A percentile compares a stretch with the other conserved stretches of the same genome.
phyloP scores from a whole-genome alignment of 192 early-diverging fungal species.

The Coemansia sp. region DNA sequence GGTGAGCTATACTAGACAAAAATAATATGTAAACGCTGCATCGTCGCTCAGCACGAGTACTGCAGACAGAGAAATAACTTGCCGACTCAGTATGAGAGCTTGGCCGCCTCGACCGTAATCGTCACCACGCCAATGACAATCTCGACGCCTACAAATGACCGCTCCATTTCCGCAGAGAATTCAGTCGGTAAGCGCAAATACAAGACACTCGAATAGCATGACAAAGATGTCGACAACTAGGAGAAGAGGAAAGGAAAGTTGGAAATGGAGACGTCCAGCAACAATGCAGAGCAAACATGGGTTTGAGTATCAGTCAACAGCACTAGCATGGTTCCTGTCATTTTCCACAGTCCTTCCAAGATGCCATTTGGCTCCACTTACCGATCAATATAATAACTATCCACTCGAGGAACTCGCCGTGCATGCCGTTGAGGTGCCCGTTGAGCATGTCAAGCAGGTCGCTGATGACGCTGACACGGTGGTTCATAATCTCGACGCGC shows the following conservation, averaged over 20 bases:
- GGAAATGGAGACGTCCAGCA: constrained; percentile 5
- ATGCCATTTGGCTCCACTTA: constrained; percentile 25
- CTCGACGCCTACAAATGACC: constrained; percentile 57
- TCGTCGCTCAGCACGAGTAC: not conserved
- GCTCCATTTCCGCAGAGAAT: constrained; percentile 1
- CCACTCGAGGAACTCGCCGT: constrained; percentile 91
- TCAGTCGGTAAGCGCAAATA: constrained; percentile 46
- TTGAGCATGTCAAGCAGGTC: constrained; percentile 94
- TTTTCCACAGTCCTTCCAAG: not conserved
- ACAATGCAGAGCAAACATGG: not conserved
- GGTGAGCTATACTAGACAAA: not conserved
- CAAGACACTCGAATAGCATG: constrained; percentile 50
- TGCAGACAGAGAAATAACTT: too few relatives aligned
- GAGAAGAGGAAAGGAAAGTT: constrained; percentile 1
- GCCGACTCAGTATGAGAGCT: constrained; percentile 28
- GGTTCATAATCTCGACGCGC: constrained; percentile 89
- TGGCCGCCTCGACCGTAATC: constrained; percentile 66
- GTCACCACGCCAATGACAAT: constrained; percentile 76
- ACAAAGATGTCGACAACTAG: constrained; percentile 50
- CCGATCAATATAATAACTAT: constrained; percentile 94
- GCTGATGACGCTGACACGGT: constrained; percentile 86
- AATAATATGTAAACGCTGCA: not conserved
- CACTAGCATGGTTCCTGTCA: not conserved
- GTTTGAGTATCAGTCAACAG: constrained; percentile 3
- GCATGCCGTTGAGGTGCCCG: constrained; percentile 87